These are phyloP conservation scores for Pseudogymnoascus sp. DNA, from an alignment of 2,329 filamentous ascomycete species.

Conservation along the genomic window DNA sequence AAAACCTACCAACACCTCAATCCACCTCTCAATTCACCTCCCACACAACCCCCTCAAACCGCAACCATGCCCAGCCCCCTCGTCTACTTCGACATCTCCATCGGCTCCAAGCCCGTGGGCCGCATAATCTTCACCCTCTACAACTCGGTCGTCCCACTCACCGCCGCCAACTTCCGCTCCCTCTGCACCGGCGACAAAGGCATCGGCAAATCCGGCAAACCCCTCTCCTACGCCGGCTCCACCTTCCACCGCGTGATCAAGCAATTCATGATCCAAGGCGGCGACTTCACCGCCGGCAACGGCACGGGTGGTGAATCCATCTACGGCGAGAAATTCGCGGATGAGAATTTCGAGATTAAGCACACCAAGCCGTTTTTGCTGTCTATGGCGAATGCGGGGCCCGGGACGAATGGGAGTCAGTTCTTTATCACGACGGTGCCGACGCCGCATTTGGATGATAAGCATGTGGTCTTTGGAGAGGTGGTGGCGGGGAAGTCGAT, in stretches of 20 bases:
- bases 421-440: conserved; percentile 96
- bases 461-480: conserved; percentile 96
- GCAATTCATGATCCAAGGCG: conserved; percentile 97
- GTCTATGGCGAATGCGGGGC: conserved; percentile 96
- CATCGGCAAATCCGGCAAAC: conserved; percentile 68
- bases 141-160: conserved; percentile 75
- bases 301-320: conserved; percentile 95
- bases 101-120: conserved; percentile 64
- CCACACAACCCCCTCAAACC: not conserved
- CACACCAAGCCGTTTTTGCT: conserved; percentile 90
- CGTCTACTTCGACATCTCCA: conserved; percentile 88
- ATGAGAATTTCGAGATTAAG: conserved; percentile 89
- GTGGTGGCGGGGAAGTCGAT: conserved; percentile 89
- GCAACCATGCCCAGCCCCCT: not conserved
- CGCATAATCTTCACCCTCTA: conserved; percentile 82
- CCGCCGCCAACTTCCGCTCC: conserved; percentile 89
- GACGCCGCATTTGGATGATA: conserved; percentile 90
- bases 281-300: conserved; percentile 91
- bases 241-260: conserved; percentile 96
- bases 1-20: not conserved
- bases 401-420: conserved; percentile 91
- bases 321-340: conserved; percentile 93
- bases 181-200: conserved; percentile 96
- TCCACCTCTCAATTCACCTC: not conserved
- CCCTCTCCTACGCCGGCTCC: conserved; percentile 87